Conservation (phyloP, 73 alveolate genomes). For the Breviolum minutum region DNA sequence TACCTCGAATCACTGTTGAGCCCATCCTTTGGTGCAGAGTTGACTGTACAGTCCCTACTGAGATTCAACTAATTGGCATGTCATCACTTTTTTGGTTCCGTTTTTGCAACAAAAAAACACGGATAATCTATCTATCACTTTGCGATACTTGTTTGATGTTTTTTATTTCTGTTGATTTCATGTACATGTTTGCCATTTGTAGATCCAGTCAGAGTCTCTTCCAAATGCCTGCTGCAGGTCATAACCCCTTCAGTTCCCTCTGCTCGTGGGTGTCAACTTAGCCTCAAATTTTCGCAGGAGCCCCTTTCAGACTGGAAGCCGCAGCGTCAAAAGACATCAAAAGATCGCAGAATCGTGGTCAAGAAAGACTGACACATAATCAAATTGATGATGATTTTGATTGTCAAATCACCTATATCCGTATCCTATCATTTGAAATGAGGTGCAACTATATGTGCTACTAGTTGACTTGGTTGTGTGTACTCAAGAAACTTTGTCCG, state of each 20-base stretch:
- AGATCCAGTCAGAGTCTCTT: too few species aligned
- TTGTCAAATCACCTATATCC: neutral
- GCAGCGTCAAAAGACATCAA: neutral
- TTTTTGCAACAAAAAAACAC: too few species aligned
- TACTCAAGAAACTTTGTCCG: neutral
- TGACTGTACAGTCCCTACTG: neutral
- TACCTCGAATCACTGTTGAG: slow-evolving; percentile 40
- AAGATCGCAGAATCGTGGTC: neutral
- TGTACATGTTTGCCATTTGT: too few species aligned
- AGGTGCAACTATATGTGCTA: neutral
- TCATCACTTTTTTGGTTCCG: neutral
- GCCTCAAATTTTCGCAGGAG: slow-evolving; percentile 52
- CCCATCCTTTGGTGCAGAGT: neutral
- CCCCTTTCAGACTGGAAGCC: neutral
- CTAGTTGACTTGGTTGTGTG: neutral
- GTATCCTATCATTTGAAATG: neutral
- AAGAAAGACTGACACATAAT: neutral
- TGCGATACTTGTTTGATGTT: too few species aligned
- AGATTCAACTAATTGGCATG: neutral
- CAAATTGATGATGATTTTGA: neutral
- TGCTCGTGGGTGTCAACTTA: slow-evolving; percentile 84
- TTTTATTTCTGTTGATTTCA: too few species aligned
- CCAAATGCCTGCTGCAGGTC: neutral
- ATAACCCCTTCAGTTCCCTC: slow-evolving; percentile 33
- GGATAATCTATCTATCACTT: too few species aligned